Evolutionary conservation across 768 basidiomycete species (phyloP), one percentile per base, ranked within the genome.

Genomic region (Trametes elegans): DNA sequence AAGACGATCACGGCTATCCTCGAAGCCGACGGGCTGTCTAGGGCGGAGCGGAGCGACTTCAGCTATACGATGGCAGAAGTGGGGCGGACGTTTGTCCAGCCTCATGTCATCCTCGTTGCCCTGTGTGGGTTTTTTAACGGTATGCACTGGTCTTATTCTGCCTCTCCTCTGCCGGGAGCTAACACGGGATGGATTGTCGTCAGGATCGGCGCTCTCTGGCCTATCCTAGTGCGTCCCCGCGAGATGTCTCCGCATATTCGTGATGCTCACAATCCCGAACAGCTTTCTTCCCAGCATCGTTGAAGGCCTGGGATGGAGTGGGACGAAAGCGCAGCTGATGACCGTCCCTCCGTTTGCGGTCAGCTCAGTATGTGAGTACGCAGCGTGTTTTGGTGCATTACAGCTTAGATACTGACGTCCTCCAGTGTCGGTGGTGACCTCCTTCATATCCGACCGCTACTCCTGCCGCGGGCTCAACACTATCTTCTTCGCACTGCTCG

Each of bases 11-110:
- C 34, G 23, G 26, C 36, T 8, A 24, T 49, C 14, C 34, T 55
- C 6, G 29, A 35, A 18, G 31, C 43, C 9, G 54, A 55, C 32
- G 54, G 54, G 59, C 57, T 74, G 70, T 62, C 73, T 59, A 31
- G 48, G 49, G 73, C 71, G 49, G 76, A 81, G 48, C 53, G 75
- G 8, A 58, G 74, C 13, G 58, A 58, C 9, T 80, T 85, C 53
- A 29, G 16, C 2, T 85, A 86, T 64, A 80, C 75, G 56, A 86
- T 82, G 84, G 62, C 44, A 7, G 83, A 88, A 63, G 79, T 85
- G n/a, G 55, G 64, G 5, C 71, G 66, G 60, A 75, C 79, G 0
- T 77, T 76, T 59, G 75, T 66, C 18, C 75, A 79, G 1, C 79
- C 79, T 0, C 86, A 88, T 3, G 75, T 84, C 7, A 75, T 77